Evolutionary conservation across 73 alveolate species (phyloP), one percentile per base, ranked within the genome.

Genomic region (Paramecium sexaurelia): DNA sequence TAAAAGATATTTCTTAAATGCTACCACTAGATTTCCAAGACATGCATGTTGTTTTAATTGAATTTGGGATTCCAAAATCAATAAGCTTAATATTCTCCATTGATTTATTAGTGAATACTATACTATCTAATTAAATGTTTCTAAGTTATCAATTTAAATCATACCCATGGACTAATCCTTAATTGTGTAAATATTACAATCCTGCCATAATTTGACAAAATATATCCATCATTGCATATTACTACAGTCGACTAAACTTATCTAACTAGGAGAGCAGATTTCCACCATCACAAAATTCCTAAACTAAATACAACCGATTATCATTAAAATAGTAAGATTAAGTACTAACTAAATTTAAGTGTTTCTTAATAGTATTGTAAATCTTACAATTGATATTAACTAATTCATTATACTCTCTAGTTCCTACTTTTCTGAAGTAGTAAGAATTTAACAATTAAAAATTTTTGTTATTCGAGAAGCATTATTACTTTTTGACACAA

Each of bases 281-380:
- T 20, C 90, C 90, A 39, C 75, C 55, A 27, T 78, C 90, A 78
- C 39, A 78, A 41, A 35, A 78, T 20, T 78, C 90, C n/a, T 39
- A 24, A 3, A 78, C 73, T 40, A 78, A 40, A 17, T 36, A 40
- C 27, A 78, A 20, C 2, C 20, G 41, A 36, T 78, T 5, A 1
- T 78, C 71, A 40, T 43, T n/a, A 43, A 19, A 78, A 78, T 78
- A 78, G 19, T 78, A 41, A 4, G 41, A 10, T 10, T 19, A 7
- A 10, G 71, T 78, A 13, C 8, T 9, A 22, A 36, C 45, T 40
- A 78, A 22, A 40, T 78, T 78, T 7, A 78, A 39, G 9, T 78
- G 90, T 29, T 69, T 69, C 85, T 69, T 11, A 5, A 26, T 29
- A 27, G 5, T 13, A 61, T 11, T 11, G 24, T 61, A 26, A 22